Evolutionary conservation across 2,329 filamentous ascomycete genomes (phyloP).

Genomic region (Keithomyces neogunnii): DNA sequence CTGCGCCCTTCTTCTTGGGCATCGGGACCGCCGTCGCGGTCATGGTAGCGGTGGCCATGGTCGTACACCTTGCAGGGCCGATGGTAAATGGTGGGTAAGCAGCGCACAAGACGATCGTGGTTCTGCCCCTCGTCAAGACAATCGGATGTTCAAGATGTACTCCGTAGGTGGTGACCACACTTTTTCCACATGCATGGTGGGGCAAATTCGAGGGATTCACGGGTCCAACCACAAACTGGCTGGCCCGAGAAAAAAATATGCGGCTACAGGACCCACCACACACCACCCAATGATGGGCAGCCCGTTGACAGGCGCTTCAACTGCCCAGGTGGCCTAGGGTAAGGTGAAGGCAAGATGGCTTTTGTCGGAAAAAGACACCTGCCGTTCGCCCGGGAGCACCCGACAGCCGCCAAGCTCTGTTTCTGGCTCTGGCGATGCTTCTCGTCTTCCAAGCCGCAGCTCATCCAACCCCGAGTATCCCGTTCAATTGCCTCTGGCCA

Average conservation of each 20-base stretch:
- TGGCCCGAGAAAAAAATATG: slow-evolving; percentile 5
- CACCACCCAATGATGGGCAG: background rate
- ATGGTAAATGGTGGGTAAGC: background rate
- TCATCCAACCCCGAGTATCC: slow-evolving; percentile 10
- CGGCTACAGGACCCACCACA: background rate
- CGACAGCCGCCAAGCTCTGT: slow-evolving; percentile 10
- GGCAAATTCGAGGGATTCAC: background rate
- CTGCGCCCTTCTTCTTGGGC: slow-evolving; percentile 61
- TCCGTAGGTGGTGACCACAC: background rate
- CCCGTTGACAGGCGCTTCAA: background rate
- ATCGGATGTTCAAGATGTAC: too few species aligned
- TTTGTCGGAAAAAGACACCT: slow-evolving; percentile 16
- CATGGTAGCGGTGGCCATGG: slow-evolving; percentile 50
- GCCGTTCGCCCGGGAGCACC: slow-evolving; percentile 14
- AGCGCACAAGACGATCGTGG: background rate
- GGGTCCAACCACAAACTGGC: background rate
- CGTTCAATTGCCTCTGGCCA: slow-evolving; percentile 11
- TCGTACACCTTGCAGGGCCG: background rate
- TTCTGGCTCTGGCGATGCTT: slow-evolving; percentile 6
- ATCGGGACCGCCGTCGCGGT: slow-evolving; percentile 54
- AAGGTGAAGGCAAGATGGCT: background rate
- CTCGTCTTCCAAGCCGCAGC: slow-evolving; percentile 12
- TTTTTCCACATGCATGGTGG: slow-evolving; percentile 1
- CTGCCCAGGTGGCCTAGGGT: background rate
- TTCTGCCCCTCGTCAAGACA: background rate